A percentile compares a stretch with the other conserved stretches of the same genome.
Evolutionary conservation across 2,329 filamentous ascomycete species (phyloP).

Genomic region (Aspergillus versicolor): DNA sequence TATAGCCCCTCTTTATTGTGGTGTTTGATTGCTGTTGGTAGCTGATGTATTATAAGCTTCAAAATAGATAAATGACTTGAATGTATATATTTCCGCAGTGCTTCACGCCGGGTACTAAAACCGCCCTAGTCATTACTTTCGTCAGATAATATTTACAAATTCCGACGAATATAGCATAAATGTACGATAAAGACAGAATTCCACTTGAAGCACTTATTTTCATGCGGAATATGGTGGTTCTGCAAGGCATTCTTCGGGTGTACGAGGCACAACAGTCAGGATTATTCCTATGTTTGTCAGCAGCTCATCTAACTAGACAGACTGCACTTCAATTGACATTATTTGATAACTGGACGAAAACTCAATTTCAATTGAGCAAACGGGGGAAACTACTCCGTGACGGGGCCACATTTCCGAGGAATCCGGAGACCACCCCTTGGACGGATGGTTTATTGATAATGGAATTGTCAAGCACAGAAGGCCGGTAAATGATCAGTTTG

Average conservation of each 20-base stretch:
- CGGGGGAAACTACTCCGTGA: neutral
- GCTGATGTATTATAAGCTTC: neutral
- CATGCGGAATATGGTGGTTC: neutral
- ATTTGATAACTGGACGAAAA: neutral
- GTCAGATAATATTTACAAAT: too few relatives aligned
- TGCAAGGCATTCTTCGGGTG: neutral
- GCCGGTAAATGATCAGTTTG: neutral
- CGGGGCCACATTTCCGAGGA: conserved; percentile 10
- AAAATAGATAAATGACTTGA: neutral
- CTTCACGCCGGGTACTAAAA: too few relatives aligned
- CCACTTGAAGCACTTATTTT: neutral
- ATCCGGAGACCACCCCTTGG: neutral
- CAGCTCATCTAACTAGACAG: neutral
- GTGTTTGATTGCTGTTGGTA: neutral
- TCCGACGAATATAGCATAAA: neutral
- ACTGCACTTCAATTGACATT: neutral
- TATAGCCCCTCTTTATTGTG: neutral
- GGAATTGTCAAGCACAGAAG: neutral
- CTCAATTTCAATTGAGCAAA: neutral
- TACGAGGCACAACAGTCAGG: neutral
- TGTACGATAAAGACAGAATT: neutral
- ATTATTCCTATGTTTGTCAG: conserved; percentile 4
- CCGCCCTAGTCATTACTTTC: too few relatives aligned
- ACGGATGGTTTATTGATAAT: conserved; percentile 6
- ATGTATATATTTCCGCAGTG: neutral